phyloP scores from a whole-genome alignment of 306 rosid genomes.

The Cucurbita maxima region DNA sequence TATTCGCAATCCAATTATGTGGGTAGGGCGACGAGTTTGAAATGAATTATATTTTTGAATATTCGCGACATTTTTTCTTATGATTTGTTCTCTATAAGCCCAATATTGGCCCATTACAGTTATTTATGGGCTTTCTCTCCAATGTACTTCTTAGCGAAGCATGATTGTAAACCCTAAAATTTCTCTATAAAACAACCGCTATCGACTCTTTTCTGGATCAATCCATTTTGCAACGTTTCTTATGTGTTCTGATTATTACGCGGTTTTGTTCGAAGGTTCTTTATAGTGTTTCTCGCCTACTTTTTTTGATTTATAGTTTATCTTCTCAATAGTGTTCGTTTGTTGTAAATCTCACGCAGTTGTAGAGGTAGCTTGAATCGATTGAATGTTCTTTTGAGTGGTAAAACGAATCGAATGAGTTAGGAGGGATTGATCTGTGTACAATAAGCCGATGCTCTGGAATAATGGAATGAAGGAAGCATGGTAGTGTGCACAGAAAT shows the following conservation, averaged over 20 bases:
- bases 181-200: background rate
- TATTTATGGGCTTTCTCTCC: background rate
- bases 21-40: too few relatives aligned
- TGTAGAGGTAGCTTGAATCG: background rate
- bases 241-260: background rate
- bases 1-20: too few relatives aligned
- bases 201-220: rapidly evolving
- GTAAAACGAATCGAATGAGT: background rate
- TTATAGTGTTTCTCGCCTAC: background rate
- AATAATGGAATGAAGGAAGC: conserved; percentile 49
- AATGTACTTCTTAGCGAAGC: background rate
- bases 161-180: background rate
- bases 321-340: background rate
- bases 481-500: conserved; percentile 82
- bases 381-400: background rate
- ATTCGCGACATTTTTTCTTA: too few relatives aligned
- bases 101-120: background rate
- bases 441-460: conserved; percentile 99
- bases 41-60: too few relatives aligned
- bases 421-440: conserved; percentile 22
- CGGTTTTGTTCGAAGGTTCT: too few relatives aligned
- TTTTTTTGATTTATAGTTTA: background rate
- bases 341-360: background rate
- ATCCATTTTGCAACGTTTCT: background rate
- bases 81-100: background rate